Base-by-base conservation (phyloP, 2,329 filamentous ascomycete genomes). In the Teratosphaeriaceae sp. region DNA sequence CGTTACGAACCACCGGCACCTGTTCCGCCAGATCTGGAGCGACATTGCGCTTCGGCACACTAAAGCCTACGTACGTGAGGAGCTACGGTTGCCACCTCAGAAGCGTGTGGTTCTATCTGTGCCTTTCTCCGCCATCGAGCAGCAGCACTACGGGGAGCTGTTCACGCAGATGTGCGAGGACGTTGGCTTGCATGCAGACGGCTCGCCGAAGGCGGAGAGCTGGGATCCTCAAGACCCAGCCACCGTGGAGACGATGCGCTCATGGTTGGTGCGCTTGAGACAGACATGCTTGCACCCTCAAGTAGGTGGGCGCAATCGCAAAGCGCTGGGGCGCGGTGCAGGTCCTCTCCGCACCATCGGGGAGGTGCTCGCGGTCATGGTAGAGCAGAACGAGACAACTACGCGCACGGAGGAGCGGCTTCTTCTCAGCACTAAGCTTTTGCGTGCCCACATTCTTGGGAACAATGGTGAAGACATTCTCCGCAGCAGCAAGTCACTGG, bases 331-430 rank as follows among this genome's bases (percentile, higher is more conserved):
- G 1, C 60, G 64, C 16, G 73, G 76, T 34, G 78, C 73, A 38
- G 73, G 72, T 41, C 82, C 86, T 0, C 72, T 96, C 50, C 76
- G 85, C 11, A 94, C 89, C 0, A 83, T 95, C 1, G 78, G 82
- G 15, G 86, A 97, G 62, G 90, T 97, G 1, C 70, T 98, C 9
- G 82, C 88, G 50, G 80, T 83, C 3, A 96, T 98, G 90, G 83
- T 96, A 45, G 88, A 95, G 43, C 82, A 90, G 57, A 88, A 84
- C 33, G 85, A 90, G 44, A 70, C 70, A 5, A 61, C 67, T 1
- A 76, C 90, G 44, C 77, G 82, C 40, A 65, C 74, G 0, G 82
- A 90, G 45, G 82, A 92, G 57, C 78, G 88, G 40, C 68, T 72
- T 2, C 76, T 87, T 40, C 67, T 73, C 1, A 72, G 83, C 37